Base-by-base conservation (phyloP, 805 yeast species). In the Sugiyamaella lignohabitans region DNA sequence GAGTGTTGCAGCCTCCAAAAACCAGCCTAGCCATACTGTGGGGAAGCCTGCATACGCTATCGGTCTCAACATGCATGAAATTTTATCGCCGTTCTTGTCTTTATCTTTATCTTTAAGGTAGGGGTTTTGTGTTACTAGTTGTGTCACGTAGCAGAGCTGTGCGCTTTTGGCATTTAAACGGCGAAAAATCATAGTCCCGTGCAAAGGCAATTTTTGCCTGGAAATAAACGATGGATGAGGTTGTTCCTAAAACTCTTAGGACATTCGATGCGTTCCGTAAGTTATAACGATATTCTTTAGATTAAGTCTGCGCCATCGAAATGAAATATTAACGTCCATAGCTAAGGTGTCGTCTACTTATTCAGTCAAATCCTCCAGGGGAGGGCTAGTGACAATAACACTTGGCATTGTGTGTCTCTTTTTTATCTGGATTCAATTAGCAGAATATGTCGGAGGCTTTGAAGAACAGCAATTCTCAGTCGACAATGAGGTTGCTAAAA, bases 381-480 rank as follows among this genome's bases (percentile, higher is more conserved):
- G 96, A 30, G 89, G 93, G 3, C 61, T 77, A 16, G 77, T 88
- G 14, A 81, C 95, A 0, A 54, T 87, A 3, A 38, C 83, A 41
- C 79, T 88, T 14, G 70, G 75, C n/a, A 53, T 83, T 21, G 71
- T 75, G 48, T 75, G 84, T 16, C 57, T 87, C 14, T 77, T 87
- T 58, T 69, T 89, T 32, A 64, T 86, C 4, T 91, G 94, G 86
- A 77, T 86, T 11, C 94, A 89, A 60, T 66, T 88, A 23, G 95
- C 97, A 5, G 82, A 84, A 11, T 86, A 74, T 61, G 70, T 89
- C 47, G 95, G 93, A 46, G 97, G 97, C 2, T 74, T 74, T 47
- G 75, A 84, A 5, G 87, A 82, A 57, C 84, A 82, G 54, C 85
- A 82, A 55, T 93, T 86, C 62, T 69, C 73, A 2, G 94, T 93